These are phyloP conservation scores for Fusarium multiceps DNA, from an alignment of 2,329 filamentous ascomycete species.

Conservation along the genomic window DNA sequence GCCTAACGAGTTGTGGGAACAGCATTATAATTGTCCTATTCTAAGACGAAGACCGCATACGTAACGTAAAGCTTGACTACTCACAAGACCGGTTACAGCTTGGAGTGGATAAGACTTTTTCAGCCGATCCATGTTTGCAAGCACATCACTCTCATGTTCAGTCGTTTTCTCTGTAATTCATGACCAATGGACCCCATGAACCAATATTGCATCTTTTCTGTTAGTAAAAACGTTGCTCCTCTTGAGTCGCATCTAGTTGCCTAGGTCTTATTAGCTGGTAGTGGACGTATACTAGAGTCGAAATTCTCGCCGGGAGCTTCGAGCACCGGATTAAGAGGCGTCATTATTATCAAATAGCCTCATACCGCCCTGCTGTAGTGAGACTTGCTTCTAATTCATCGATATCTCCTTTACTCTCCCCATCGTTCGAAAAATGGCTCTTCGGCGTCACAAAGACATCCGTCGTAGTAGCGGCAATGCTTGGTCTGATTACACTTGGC, in stretches of 20 bases:
- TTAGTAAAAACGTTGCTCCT: not conserved
- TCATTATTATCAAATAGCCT: not conserved
- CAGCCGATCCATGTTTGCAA: not conserved
- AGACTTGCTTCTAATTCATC: not conserved
- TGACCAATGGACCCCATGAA: not conserved
- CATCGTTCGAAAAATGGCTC: slow-evolving; percentile 30
- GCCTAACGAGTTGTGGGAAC: not conserved
- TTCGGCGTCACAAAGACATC: slow-evolving; percentile 41
- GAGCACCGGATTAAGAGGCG: not conserved
- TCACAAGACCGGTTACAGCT: slow-evolving; percentile 1
- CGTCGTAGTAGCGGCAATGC: slow-evolving; percentile 28
- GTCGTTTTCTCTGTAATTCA: not conserved
- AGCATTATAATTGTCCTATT: not conserved
- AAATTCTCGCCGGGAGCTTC: not conserved
- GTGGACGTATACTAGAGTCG: not conserved
- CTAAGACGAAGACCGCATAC: slow-evolving; percentile 6
- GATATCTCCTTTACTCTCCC: not conserved
- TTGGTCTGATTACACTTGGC: slow-evolving; percentile 28
- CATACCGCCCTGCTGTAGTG: not conserved
- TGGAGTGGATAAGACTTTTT: slow-evolving; percentile 9
- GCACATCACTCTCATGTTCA: not conserved
- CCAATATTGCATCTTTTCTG: not conserved
- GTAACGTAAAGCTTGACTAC: slow-evolving; percentile 2
- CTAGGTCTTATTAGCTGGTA: not conserved
- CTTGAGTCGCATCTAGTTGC: not conserved